Evolutionary conservation across 306 rosid genomes (phyloP).

Genomic region (Alnus glutinosa): DNA sequence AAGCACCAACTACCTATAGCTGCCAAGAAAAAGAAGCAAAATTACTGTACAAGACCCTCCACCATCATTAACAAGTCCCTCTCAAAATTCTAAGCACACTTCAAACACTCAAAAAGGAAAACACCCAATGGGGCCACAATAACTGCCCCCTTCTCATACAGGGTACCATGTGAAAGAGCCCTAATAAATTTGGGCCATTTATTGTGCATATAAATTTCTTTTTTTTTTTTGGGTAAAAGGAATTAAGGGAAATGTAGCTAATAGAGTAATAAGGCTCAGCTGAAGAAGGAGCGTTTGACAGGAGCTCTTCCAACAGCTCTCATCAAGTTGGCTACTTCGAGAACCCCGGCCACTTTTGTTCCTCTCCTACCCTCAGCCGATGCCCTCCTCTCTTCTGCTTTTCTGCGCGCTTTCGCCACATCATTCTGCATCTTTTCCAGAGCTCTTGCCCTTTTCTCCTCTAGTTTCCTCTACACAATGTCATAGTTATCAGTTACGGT

Average conservation of each 20-base stretch:
- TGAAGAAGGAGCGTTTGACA: slow-evolving; percentile 77
- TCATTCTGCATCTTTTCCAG: slow-evolving; percentile 84
- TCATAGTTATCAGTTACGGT: not conserved
- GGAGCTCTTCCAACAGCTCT: slow-evolving; percentile 94
- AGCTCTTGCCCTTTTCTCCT: slow-evolving; percentile 89
- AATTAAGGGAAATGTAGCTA: not conserved
- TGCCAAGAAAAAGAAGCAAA: slow-evolving; percentile 6
- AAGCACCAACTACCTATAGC: slow-evolving; percentile 3
- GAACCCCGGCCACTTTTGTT: slow-evolving; percentile 76
- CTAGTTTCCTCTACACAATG: slow-evolving; percentile 79
- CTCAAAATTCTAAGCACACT: slow-evolving; percentile 34
- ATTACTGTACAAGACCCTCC: slow-evolving; percentile 36
- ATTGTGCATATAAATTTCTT: not conserved
- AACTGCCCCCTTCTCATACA: slow-evolving; percentile 24
- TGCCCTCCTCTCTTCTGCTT: slow-evolving; percentile 89
- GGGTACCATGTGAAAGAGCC: slow-evolving; percentile 42
- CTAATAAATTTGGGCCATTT: slow-evolving; percentile 26
- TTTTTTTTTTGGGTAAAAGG: slow-evolving; percentile 5
- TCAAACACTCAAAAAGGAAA: slow-evolving; percentile 28
- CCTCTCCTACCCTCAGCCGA: slow-evolving; percentile 93
- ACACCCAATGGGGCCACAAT: slow-evolving; percentile 33
- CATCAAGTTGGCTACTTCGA: slow-evolving; percentile 79
- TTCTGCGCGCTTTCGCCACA: slow-evolving; percentile 78
- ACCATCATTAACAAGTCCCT: slow-evolving; percentile 16
- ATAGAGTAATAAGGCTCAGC: slow-evolving; percentile 10